Evolutionary conservation across 78 protist species (phyloP).

Genomic region (Dictyostelium intermedium): DNA sequence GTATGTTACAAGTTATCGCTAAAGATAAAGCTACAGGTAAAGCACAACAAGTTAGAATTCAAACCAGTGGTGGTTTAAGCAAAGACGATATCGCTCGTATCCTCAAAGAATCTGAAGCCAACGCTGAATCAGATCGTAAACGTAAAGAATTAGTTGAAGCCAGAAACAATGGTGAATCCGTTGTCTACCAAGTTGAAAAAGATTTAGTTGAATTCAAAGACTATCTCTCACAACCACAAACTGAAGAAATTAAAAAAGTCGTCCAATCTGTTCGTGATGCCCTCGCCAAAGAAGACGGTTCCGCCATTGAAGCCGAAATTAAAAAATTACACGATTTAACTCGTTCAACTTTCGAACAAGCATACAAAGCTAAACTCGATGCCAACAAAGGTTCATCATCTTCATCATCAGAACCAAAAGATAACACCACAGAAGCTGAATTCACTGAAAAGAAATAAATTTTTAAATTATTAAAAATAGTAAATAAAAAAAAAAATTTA

Average conservation of each 20-base stretch:
- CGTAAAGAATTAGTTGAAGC: constrained; percentile 74
- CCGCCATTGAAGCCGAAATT: constrained; percentile 50
- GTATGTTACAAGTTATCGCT: constrained; percentile 85
- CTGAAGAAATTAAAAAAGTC: constrained; percentile 46
- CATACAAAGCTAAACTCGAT: constrained; percentile 75
- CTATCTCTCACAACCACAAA: constrained; percentile 47
- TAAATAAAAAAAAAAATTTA: not conserved
- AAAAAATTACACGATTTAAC: constrained; percentile 58
- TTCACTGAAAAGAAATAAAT: constrained; percentile 69
- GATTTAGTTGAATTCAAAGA: constrained; percentile 71
- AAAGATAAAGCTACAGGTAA: constrained; percentile 98
- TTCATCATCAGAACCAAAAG: not conserved
- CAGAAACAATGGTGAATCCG: constrained; percentile 71
- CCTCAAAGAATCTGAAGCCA: constrained; percentile 95
- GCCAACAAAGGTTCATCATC: not conserved
- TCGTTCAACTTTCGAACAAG: constrained; percentile 33
- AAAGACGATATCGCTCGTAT: constrained; percentile 95
- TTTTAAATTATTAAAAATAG: not conserved
- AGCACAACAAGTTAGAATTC: constrained; percentile 90
- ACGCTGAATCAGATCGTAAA: constrained; percentile 75
- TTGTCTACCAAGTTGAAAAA: constrained; percentile 49
- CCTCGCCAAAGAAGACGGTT: constrained; percentile 28
- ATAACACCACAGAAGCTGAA: constrained; percentile 59
- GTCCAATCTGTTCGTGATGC: constrained; percentile 12
- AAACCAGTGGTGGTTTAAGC: constrained; percentile 96